phyloP scores from a whole-genome alignment of 768 basidiomycete genomes.

The Mycena latifolia region DNA sequence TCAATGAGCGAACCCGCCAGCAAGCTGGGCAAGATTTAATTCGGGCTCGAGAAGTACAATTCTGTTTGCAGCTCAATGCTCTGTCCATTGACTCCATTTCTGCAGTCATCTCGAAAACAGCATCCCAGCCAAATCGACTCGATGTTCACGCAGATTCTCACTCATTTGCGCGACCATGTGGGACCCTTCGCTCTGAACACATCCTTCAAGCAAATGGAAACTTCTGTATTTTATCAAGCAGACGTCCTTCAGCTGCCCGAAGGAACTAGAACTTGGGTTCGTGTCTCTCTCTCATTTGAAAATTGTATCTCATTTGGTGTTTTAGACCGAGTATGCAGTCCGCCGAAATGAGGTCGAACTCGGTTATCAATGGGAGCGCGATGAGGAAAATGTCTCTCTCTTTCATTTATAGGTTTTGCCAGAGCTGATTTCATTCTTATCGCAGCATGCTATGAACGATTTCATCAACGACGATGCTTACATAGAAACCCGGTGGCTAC shows the following conservation, averaged over 20 bases:
- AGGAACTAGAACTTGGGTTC: slow-evolving; percentile 45
- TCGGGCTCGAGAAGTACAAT: slow-evolving; percentile 38
- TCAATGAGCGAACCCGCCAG: slow-evolving; percentile 40
- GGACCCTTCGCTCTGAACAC: slow-evolving; percentile 48
- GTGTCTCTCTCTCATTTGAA: background rate
- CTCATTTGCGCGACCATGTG: slow-evolving; percentile 38
- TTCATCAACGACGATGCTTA: slow-evolving; percentile 44
- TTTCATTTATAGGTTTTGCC: too few relatives aligned
- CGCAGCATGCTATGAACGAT: too few relatives aligned
- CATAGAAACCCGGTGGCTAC: slow-evolving; percentile 44
- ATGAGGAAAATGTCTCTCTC: slow-evolving; percentile 29
- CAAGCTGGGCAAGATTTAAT: slow-evolving; percentile 34
- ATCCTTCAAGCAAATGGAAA: slow-evolving; percentile 46
- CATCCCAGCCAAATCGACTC: slow-evolving; percentile 43
- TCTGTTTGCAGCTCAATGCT: background rate
- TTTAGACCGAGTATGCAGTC: slow-evolving; percentile 38
- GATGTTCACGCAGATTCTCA: slow-evolving; percentile 44
- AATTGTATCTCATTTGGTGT: background rate
- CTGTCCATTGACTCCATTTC: background rate
- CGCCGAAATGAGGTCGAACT: slow-evolving; percentile 17
- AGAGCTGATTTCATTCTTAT: too few relatives aligned
- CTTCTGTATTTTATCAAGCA: slow-evolving; percentile 44
- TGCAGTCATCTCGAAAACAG: slow-evolving; percentile 42
- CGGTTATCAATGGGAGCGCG: slow-evolving; percentile 37
- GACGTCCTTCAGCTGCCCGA: slow-evolving; percentile 41